These are phyloP conservation scores for Brasilioporus rufonigricans DNA, from an alignment of 768 basidiomycete species.

Conservation along the genomic window DNA sequence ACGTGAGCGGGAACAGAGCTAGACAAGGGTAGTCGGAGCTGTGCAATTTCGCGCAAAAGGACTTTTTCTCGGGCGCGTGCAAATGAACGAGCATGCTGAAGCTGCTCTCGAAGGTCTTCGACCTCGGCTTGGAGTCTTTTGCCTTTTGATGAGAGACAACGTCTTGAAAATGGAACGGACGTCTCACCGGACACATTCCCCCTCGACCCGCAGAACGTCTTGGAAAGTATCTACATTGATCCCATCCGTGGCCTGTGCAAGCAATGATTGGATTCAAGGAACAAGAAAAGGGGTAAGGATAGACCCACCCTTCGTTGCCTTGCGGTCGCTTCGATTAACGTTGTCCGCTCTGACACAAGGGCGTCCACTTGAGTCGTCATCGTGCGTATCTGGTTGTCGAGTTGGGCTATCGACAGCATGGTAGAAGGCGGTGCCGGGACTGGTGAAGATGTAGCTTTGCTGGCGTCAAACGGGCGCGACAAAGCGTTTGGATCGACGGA, in stretches of 20 bases:
- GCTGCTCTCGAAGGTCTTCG: slow-evolving; percentile 29
- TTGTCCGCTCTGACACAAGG: slow-evolving; percentile 37
- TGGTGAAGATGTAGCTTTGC: background rate
- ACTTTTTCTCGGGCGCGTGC: slow-evolving; percentile 33
- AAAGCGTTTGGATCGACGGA: slow-evolving; percentile 19
- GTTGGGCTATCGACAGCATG: slow-evolving; percentile 23
- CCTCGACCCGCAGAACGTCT: slow-evolving; percentile 30
- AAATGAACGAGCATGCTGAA: slow-evolving; percentile 22
- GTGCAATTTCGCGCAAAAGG: slow-evolving; percentile 32
- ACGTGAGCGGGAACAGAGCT: slow-evolving; percentile 4
- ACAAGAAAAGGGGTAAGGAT: background rate
- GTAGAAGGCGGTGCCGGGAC: slow-evolving; percentile 5
- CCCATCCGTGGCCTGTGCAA: slow-evolving; percentile 18
- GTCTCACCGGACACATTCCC: slow-evolving; percentile 37
- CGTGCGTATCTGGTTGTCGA: slow-evolving; percentile 37
- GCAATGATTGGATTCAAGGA: background rate
- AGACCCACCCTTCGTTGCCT: slow-evolving; percentile 24
- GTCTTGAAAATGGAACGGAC: background rate
- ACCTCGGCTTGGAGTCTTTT: slow-evolving; percentile 33
- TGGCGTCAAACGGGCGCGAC: slow-evolving; percentile 1
- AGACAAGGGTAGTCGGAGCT: slow-evolving; percentile 9
- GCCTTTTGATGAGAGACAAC: background rate
- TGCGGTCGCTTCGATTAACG: slow-evolving; percentile 24
- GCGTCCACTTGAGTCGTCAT: slow-evolving; percentile 36
- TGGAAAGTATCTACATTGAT: slow-evolving; percentile 19